These are phyloP conservation scores for Cryphonectria nitschkei DNA, from an alignment of 2,329 filamentous ascomycete genomes.

Conservation along the genomic window DNA sequence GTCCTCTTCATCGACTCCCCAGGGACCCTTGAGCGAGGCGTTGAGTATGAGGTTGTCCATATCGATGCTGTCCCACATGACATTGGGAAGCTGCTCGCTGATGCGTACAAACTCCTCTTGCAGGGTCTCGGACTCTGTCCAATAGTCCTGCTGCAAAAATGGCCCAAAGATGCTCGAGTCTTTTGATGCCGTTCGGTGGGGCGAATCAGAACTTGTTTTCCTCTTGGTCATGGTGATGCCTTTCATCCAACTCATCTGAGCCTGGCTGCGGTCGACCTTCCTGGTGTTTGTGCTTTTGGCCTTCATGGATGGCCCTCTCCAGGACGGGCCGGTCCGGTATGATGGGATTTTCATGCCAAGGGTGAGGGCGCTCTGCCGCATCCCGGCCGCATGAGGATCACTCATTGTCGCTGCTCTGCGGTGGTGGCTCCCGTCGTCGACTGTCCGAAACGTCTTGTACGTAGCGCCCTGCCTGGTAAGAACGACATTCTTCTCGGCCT, in stretches of 20 bases:
- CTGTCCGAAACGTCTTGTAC: slow-evolving; percentile 83
- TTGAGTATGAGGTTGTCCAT: slow-evolving; percentile 63
- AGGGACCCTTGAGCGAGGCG: slow-evolving; percentile 67
- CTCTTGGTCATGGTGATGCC: slow-evolving; percentile 67
- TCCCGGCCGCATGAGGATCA: slow-evolving; percentile 53
- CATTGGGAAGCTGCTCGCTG: slow-evolving; percentile 64
- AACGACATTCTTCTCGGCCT: slow-evolving; percentile 65
- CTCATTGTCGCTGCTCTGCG: slow-evolving; percentile 66
- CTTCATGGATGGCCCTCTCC: slow-evolving; percentile 64
- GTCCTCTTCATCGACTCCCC: slow-evolving; percentile 58
- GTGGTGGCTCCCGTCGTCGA: slow-evolving; percentile 63
- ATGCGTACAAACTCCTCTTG: slow-evolving; percentile 69
- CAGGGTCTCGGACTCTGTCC: slow-evolving; percentile 64
- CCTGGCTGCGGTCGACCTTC: slow-evolving; percentile 51
- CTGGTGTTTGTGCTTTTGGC: slow-evolving; percentile 50
- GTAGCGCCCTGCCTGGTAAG: slow-evolving; percentile 81
- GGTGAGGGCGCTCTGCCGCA: slow-evolving; percentile 46
- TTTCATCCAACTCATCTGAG: slow-evolving; percentile 71
- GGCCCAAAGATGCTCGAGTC: slow-evolving; percentile 56
- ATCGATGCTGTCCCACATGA: slow-evolving; percentile 66
- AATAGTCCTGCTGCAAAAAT: slow-evolving; percentile 57
- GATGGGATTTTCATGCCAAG: slow-evolving; percentile 44
- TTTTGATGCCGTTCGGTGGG: slow-evolving; percentile 56
- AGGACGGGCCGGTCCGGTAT: slow-evolving; percentile 45
- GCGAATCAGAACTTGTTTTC: slow-evolving; percentile 48